Conservation (phyloP, 148 eudicot species). For the Vaccinium corymbosum region DNA sequence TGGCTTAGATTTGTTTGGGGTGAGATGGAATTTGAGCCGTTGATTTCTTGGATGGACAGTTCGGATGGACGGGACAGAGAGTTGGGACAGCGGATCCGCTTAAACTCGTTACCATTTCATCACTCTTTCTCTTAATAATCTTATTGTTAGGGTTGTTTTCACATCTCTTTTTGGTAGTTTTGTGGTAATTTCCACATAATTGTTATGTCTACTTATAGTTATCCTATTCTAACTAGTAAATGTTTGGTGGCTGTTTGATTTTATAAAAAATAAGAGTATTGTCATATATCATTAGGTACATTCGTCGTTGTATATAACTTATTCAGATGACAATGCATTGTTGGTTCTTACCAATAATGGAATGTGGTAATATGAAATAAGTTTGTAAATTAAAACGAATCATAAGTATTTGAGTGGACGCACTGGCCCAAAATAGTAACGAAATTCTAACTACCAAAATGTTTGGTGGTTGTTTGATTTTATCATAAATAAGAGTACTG, state of each 20-base stretch:
- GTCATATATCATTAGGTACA: not conserved
- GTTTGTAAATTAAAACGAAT: not conserved
- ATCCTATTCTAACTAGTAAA: not conserved
- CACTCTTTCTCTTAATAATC: not conserved
- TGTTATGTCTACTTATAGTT: not conserved
- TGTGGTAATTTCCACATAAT: not conserved
- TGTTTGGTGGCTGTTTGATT: not conserved
- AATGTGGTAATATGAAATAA: not conserved
- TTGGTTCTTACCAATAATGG: not conserved
- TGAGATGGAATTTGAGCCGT: too few species aligned
- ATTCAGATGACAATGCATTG: not conserved
- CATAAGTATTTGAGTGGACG: not conserved
- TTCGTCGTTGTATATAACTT: not conserved
- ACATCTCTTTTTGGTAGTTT: not conserved
- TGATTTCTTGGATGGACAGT: too few species aligned
- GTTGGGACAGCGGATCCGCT: too few species aligned
- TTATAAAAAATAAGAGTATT: not conserved
- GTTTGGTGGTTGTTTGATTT: not conserved
- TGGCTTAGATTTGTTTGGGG: too few species aligned
- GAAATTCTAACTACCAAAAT: not conserved
- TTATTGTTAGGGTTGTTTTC: not conserved
- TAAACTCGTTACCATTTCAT: not conserved
- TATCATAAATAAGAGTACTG: not conserved
- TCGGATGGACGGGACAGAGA: too few species aligned
- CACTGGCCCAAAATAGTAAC: not conserved